Conservation (phyloP, 331 rosid genomes). For the Acacia pycnantha region DNA sequence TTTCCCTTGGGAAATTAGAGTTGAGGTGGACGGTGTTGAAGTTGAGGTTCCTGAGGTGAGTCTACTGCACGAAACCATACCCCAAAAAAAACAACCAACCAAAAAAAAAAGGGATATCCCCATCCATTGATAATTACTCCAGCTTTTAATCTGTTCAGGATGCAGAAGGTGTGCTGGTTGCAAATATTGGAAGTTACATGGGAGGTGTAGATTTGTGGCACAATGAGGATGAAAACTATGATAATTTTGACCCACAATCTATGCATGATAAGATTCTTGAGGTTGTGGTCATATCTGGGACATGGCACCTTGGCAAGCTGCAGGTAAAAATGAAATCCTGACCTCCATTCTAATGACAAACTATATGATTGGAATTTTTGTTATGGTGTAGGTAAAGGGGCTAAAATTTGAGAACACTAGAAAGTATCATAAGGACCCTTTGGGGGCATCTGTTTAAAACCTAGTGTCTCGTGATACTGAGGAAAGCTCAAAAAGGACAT, state of each 20-base stretch:
- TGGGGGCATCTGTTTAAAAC: background rate
- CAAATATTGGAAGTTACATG: conserved; percentile 99
- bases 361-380: conserved; percentile 3
- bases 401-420: conserved; percentile 5
- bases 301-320: conserved; percentile 99
- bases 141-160: conserved; percentile 56
- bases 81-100: background rate
- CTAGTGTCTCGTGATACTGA: background rate
- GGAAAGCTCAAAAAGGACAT: background rate
- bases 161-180: conserved; percentile 99
- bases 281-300: conserved; percentile 98
- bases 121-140: conserved; percentile 11
- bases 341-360: background rate
- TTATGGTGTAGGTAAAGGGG: conserved; percentile 4
- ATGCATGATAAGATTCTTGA: conserved; percentile 98
- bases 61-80: conserved; percentile 5
- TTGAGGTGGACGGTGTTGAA: conserved; percentile 95
- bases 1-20: conserved; percentile 91
- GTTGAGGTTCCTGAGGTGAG: conserved; percentile 99
- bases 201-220: conserved; percentile 99
- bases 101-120: background rate
- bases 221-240: conserved; percentile 90
- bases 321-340: conserved; percentile 56
- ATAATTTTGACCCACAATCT: conserved; percentile 92
- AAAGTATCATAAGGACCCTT: background rate